Base-by-base conservation (phyloP, 1,284 basidiomycete species). In the Fistulina hepatica region DNA sequence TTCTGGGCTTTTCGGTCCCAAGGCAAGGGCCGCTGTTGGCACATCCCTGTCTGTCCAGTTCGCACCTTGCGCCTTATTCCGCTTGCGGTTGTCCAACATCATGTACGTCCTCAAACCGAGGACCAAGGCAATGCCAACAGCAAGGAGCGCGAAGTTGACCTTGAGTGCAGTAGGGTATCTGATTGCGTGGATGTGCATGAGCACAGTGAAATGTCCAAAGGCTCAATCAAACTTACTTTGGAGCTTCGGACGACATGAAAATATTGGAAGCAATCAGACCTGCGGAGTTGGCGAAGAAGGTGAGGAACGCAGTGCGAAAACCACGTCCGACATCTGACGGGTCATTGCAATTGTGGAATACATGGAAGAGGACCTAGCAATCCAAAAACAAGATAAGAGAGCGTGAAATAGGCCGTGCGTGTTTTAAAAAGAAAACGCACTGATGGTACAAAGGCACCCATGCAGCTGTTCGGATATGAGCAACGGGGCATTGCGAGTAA, bases 341-440 rank as follows among this genome's bases (percentile, higher is more conserved):
- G 15, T 39, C 38, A 26, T 39, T 39, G 23, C 34, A 34, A 33
- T 39, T 35, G 28, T 41, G 35, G 34, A 28, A 41, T 10, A 35
- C 32, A 30, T 36, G 34, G 16, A 28, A 40, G 22, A 37, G 34
- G 12, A 21, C n/a, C n/a, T n/a, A n/a, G n/a, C n/a, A n/a, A n/a
- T n/a, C n/a, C n/a, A n/a, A n/a, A n/a, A n/a, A n/a, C n/a, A n/a
- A n/a, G n/a, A n/a, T n/a, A n/a, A n/a, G n/a, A n/a, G n/a, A n/a
- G n/a, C n/a, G n/a, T n/a, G n/a, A n/a, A n/a, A n/a, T n/a, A n/a
- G n/a, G n/a, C n/a, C n/a, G n/a, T n/a, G n/a, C n/a, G n/a, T n/a
- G n/a, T n/a, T n/a, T n/a, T n/a, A n/a, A n/a, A n/a, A n/a, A n/a
- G n/a, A n/a, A n/a, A n/a, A n/a, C n/a, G n/a, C n/a, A n/a, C n/a